Evolutionary conservation across 768 basidiomycete genomes (phyloP), one percentile per base, ranked within the genome.

Genomic region (Sarcomyxa edulis): DNA sequence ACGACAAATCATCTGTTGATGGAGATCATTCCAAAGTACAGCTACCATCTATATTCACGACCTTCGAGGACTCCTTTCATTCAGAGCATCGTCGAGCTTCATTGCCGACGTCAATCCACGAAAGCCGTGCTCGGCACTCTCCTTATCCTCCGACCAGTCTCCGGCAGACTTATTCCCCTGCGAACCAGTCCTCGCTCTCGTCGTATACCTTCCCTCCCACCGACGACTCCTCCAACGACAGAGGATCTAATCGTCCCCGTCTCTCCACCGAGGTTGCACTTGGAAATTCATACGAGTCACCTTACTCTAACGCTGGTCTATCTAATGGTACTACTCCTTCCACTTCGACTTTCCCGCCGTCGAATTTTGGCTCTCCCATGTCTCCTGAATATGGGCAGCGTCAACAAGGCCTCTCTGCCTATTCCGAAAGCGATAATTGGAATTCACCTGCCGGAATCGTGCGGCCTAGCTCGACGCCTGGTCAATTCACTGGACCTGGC

Each of bases 31-130:
- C 62, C 39, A 77, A 76, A 56, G 79, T 85, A 41, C 77, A 81
- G 61, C 69, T 87, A 12, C 84, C 84, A 12, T 82, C 83, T 51
- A 83, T 86, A 48, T 84, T 82, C 47, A 74, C 77, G 22, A 70
- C 76, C 21, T 80, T 85, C 45, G 77, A 80, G 55, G 81, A 81
- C 54, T 65, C 68, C 18, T 67, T 68, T 60, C 72, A 71, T 42
- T 62, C 61, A 48, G 78, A 81, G 30, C 59, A 56, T 38, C 76
- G 84, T 39, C 76, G 83, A 31, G 65, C 78, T 3, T 83, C 83
- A 3, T 66, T 86, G 15, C 81, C 83, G 2, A 74, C 68, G 35
- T 65, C 83, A 31, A 61, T 68, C 53, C 67, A 76, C 14, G 77
- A 81, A 38, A 55, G 59, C 46, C 72, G 76, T 51, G 60, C 71